Evolutionary conservation across 805 yeast genomes (phyloP).

Genomic region (Alloascoidea hylecoeti): DNA sequence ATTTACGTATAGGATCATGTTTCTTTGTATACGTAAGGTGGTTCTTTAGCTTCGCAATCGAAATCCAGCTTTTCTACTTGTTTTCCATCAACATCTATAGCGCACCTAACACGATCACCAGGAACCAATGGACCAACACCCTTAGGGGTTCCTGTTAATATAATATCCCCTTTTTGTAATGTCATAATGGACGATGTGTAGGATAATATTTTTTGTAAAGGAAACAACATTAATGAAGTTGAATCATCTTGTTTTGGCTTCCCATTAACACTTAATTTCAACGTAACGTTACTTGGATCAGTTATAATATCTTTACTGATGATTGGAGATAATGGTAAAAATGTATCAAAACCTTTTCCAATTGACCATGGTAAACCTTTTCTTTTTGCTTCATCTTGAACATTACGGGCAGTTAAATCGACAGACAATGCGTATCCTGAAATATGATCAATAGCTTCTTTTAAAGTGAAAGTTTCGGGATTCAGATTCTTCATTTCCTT

Average conservation of each 20-base stretch:
- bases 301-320: slow-evolving; percentile 53
- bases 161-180: slow-evolving; percentile 77
- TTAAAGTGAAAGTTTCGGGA: slow-evolving; percentile 35
- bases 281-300: slow-evolving; percentile 59
- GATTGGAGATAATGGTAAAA: slow-evolving; percentile 70
- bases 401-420: slow-evolving; percentile 92
- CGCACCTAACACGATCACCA: slow-evolving; percentile 67
- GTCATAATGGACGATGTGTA: slow-evolving; percentile 86
- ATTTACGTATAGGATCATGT: too few relatives aligned
- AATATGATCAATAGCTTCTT: slow-evolving; percentile 65
- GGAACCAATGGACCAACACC: slow-evolving; percentile 83
- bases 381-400: slow-evolving; percentile 86
- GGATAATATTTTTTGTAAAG: slow-evolving; percentile 66
- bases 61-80: slow-evolving; percentile 35
- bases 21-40: slow-evolving; percentile 41
- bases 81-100: slow-evolving; percentile 39
- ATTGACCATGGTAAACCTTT: slow-evolving; percentile 96
- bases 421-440: slow-evolving; percentile 62
- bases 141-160: slow-evolving; percentile 93
- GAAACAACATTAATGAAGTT: slow-evolving; percentile 77
- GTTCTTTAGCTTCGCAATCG: slow-evolving; percentile 40
- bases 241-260: slow-evolving; percentile 55
- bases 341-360: slow-evolving; percentile 95
- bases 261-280: slow-evolving; percentile 58
- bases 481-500: slow-evolving; percentile 47